phyloP scores from a whole-genome alignment of 805 yeast species.

The Candida montana region DNA sequence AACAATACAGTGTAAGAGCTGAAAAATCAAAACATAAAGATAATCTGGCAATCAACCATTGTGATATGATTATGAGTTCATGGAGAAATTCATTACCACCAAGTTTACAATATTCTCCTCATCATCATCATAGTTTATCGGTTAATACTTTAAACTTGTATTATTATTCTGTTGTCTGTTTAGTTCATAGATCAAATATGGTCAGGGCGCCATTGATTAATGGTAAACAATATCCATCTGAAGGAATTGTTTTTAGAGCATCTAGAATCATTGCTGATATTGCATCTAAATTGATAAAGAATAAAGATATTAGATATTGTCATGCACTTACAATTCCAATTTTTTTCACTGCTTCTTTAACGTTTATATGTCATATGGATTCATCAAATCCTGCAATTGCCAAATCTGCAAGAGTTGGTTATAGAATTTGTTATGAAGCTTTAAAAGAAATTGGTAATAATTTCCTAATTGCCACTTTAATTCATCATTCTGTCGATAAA shows the following conservation, averaged over 20 bases:
- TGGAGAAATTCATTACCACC: constrained; percentile 69
- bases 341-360: constrained; percentile 58
- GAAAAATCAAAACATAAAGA: constrained; percentile 48
- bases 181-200: constrained; percentile 67
- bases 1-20: constrained; percentile 67
- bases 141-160: constrained; percentile 58
- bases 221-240: constrained; percentile 27
- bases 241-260: constrained; percentile 73
- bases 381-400: constrained; percentile 31
- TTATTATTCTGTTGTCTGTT: constrained; percentile 66
- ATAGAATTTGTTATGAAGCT: constrained; percentile 28
- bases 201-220: constrained; percentile 31
- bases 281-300: constrained; percentile 47
- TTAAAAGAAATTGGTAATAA: constrained; percentile 40
- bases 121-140: constrained; percentile 42
- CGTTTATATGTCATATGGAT: constrained; percentile 65
- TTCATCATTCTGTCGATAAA: constrained; percentile 44
- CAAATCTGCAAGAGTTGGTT: constrained; percentile 32
- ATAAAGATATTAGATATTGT: constrained; percentile 43
- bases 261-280: constrained; percentile 70
- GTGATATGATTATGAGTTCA: constrained; percentile 71
- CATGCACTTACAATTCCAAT: constrained; percentile 58
- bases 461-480: constrained; percentile 47
- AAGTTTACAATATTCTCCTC: constrained; percentile 55
- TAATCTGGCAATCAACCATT: constrained; percentile 39